Conservation (phyloP, 108 stramenopile genomes). For the Pseudonitzschia multistriata region DNA sequence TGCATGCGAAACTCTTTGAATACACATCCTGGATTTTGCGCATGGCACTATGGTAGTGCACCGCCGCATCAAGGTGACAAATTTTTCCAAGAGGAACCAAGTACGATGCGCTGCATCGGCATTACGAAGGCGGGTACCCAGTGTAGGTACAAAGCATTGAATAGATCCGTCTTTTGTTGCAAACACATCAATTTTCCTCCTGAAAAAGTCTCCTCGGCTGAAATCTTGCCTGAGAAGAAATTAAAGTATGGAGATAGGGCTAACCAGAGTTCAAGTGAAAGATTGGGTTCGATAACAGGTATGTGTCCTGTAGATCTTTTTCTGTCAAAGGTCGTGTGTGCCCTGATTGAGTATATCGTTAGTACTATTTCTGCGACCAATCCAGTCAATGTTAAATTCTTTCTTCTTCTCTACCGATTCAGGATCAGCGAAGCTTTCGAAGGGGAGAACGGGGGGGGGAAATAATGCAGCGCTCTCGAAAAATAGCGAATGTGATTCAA, state of each 20-base stretch:
- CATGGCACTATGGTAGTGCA: background rate
- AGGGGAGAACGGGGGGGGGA: background rate
- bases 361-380: too few relatives aligned
- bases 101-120: constrained; percentile 17
- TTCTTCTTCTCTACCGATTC: background rate
- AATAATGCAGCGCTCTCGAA: background rate
- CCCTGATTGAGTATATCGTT: too few relatives aligned
- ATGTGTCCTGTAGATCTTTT: too few relatives aligned
- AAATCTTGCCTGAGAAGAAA: background rate
- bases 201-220: constrained; percentile 4
- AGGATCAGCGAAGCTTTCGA: background rate
- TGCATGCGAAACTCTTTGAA: background rate
- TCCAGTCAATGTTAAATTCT: too few relatives aligned
- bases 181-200: background rate
- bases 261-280: too few relatives aligned
- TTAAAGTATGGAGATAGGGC: background rate
- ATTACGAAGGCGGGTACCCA: background rate
- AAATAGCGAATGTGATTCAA: background rate
- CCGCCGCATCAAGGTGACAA: background rate
- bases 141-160: constrained; percentile 11
- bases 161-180: constrained; percentile 17
- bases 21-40: background rate
- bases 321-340: too few relatives aligned
- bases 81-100: background rate
- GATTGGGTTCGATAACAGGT: too few relatives aligned